Base-by-base conservation (phyloP, 495 filamentous ascomycete species). In the Aspergillus taichungensis region DNA sequence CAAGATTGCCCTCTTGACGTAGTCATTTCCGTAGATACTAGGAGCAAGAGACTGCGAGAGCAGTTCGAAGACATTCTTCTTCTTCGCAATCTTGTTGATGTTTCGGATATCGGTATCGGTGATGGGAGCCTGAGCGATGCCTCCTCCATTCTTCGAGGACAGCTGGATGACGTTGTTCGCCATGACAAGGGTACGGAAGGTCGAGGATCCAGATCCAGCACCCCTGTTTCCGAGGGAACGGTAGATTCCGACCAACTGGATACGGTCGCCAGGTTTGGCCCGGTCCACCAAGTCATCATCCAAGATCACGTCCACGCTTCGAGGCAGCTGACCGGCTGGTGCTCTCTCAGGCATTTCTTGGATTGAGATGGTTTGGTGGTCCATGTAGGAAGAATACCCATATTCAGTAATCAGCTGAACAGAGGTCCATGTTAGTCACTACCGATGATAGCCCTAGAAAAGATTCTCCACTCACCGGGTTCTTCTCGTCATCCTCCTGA, bases 301-400 rank as follows among this genome's bases (percentile, higher is more conserved):
- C 51, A 97, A 67, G 46, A 99, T 88, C 13, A 99, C 90, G 66
- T 99, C 92, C n/a, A 97, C 92, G 37, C 90, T 88, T 45, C 92
- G 81, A 47, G 92, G 92, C 53, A 99, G 77, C 71, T 97, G 92
- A 37, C 92, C 92, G 42, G 92, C 91, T 27, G 92, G 92, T 18
- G 92, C 92, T 55, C 92, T 76, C 62, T 99, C 92, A 10, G 92
- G 92, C 92, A 99, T 99, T 74, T 99, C 92, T 72, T 99, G 92
- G 56, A 99, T 95, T 0, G 92, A 97, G 38, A 99, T 88, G 12
- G 88, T 90, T 60, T 99, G 92, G 63, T 99, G 94, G 61, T 99
- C 92, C 60, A 91, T 78, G 62, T 96, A 99, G 13, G 84, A 92
- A 62, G 82, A 92, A 64, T 94, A 87, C 7, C 92, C 92, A 63